A percentile compares a stretch with the other conserved stretches of the same genome.
Conservation (phyloP, 129 eudicot genomes). For the Centella asiatica region DNA sequence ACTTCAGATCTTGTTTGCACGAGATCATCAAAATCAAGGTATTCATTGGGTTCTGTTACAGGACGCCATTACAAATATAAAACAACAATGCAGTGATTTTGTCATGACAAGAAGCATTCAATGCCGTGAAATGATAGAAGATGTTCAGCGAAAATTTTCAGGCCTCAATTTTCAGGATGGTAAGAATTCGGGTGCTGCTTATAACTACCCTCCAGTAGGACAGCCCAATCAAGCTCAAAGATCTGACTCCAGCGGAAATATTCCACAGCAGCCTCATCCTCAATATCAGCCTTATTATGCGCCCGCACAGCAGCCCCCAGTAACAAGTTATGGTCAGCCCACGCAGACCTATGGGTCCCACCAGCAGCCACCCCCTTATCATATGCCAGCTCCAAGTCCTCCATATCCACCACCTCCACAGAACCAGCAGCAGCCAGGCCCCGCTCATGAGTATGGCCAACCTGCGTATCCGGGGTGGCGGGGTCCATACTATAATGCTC, state of each 20-base stretch:
- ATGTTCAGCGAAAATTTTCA: slow-evolving; percentile 70
- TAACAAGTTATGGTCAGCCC: slow-evolving; percentile 32
- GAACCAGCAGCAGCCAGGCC: slow-evolving; percentile 52
- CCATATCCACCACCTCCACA: slow-evolving; percentile 65
- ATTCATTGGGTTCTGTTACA: slow-evolving; percentile 21
- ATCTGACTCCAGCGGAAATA: slow-evolving; percentile 30
- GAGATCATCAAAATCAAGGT: not conserved
- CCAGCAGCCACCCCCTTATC: slow-evolving; percentile 63
- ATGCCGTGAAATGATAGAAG: slow-evolving; percentile 94
- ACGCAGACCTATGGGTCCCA: slow-evolving; percentile 40
- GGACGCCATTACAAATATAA: slow-evolving; percentile 90
- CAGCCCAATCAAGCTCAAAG: slow-evolving; percentile 46
- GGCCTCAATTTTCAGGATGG: slow-evolving; percentile 86
- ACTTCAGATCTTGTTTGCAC: not conserved
- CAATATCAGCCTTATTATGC: slow-evolving; percentile 43
- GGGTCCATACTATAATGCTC: slow-evolving; percentile 78
- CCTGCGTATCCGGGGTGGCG: slow-evolving; percentile 98
- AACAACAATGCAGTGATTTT: slow-evolving; percentile 95
- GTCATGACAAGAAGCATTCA: slow-evolving; percentile 94
- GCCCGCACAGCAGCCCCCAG: slow-evolving; percentile 44
- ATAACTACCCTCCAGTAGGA: slow-evolving; percentile 46
- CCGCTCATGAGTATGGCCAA: slow-evolving; percentile 73
- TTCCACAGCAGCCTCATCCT: slow-evolving; percentile 34
- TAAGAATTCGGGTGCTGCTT: slow-evolving; percentile 33
- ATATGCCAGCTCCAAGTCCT: slow-evolving; percentile 28